These are phyloP conservation scores for Pharnaceum exiguum DNA, from an alignment of 148 eudicot species.

Conservation along the genomic window DNA sequence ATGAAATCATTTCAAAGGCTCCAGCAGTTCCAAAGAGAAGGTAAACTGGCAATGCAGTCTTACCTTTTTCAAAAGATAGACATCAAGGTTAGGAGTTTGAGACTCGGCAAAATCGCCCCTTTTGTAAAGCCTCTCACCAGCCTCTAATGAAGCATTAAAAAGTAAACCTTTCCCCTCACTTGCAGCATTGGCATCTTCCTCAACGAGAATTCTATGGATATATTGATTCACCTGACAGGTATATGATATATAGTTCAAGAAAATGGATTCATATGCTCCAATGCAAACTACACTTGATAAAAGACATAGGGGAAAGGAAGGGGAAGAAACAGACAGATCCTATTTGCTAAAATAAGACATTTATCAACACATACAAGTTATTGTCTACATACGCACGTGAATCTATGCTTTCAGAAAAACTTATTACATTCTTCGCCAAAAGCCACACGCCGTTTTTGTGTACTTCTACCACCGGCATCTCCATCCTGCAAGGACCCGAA, in stretches of 20 bases:
- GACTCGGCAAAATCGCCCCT: slow-evolving; percentile 78
- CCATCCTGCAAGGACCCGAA: slow-evolving; percentile 58
- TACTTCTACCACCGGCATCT: slow-evolving; percentile 96
- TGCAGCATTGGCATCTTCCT: slow-evolving; percentile 65
- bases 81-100: slow-evolving; percentile 54
- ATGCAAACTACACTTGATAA: no score
- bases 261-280: no score
- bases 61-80: slow-evolving; percentile 88
- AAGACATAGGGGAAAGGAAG: no score
- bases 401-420: slow-evolving; percentile 38
- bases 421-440: slow-evolving; percentile 82
- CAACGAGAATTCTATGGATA: slow-evolving; percentile 82
- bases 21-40: background rate
- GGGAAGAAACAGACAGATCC: no score
- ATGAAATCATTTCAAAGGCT: background rate
- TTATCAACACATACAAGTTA: slow-evolving; percentile 6
- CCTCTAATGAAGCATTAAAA: slow-evolving; percentile 59
- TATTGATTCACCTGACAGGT: slow-evolving; percentile 78
- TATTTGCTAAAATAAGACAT: slow-evolving; percentile 8
- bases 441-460: slow-evolving; percentile 90
- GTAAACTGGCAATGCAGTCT: slow-evolving; percentile 1
- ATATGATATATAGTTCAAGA: slow-evolving; percentile 5
- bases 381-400: slow-evolving; percentile 33
- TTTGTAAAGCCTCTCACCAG: slow-evolving; percentile 59
- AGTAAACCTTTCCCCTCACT: slow-evolving; percentile 37